Conservation (phyloP, 192 early-diverging fungal genomes). For the Paraglomus occultum region DNA sequence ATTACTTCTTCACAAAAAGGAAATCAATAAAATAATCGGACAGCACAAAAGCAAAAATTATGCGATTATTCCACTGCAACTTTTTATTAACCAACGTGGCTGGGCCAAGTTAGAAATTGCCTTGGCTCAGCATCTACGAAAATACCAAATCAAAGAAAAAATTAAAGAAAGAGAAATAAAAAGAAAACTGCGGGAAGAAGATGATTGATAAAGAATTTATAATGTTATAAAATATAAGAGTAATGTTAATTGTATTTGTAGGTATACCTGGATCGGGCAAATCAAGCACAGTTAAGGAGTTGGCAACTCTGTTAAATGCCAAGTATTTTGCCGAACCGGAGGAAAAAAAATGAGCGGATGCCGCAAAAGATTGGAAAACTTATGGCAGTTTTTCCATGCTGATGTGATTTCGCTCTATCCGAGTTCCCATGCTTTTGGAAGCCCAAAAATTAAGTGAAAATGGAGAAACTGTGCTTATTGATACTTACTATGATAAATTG, state of each 20-base stretch:
- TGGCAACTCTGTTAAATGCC: constrained; percentile 1
- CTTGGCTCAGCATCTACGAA: neutral
- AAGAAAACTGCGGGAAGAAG: too few species aligned
- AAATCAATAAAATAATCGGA: neutral
- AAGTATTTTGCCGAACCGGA: constrained; percentile 20
- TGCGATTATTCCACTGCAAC: constrained; percentile 4
- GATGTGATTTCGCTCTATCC: constrained; percentile 14
- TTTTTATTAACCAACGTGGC: neutral
- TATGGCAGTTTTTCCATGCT: constrained; percentile 20
- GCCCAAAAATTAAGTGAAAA: constrained; percentile 17
- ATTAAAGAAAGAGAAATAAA: constrained; percentile 8
- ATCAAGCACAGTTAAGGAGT: constrained; percentile 7
- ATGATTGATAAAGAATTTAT: too few species aligned
- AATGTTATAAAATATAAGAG: too few species aligned
- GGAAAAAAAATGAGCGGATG: constrained; percentile 19
- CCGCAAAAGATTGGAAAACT: constrained; percentile 19
- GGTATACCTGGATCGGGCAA: constrained; percentile 6
- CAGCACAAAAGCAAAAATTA: constrained; percentile 1
- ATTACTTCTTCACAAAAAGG: neutral
- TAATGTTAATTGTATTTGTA: constrained; percentile 19
- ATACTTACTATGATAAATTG: constrained; percentile 16
- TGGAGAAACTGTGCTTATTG: constrained; percentile 6
- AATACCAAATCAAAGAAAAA: constrained; percentile 13
- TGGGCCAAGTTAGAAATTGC: constrained; percentile 5
- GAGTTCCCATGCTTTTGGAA: constrained; percentile 16